Percentiles rank a stretch among this genome's conserved stretches.
Evolutionary conservation across 768 basidiomycete genomes (phyloP).

Genomic region (Phanerodontia chrysosporium): DNA sequence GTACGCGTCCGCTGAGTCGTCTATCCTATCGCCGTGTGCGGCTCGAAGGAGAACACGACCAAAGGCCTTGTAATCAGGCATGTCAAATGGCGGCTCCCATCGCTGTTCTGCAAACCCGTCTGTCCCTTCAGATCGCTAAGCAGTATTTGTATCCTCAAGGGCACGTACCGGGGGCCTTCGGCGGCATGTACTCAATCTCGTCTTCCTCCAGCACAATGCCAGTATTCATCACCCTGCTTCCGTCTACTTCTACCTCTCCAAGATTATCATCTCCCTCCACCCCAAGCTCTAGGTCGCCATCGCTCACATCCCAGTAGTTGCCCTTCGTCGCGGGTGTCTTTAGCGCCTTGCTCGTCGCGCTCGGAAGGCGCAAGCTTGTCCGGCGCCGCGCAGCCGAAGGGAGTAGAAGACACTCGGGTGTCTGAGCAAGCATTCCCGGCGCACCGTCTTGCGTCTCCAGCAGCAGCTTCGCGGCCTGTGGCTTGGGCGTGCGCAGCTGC

Average conservation of each 20-base stretch:
- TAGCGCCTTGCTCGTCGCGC: constrained; percentile 45
- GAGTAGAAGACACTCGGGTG: constrained; percentile 39
- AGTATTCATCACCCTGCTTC: constrained; percentile 19
- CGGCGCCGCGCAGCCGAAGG: constrained; percentile 57
- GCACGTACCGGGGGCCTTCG: constrained; percentile 43
- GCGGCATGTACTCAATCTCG: constrained; percentile 55
- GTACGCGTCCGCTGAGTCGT: constrained; percentile 28
- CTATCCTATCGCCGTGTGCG: constrained; percentile 31
- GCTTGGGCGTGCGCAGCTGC: constrained; percentile 28
- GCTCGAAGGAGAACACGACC: constrained; percentile 34
- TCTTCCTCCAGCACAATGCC: constrained; percentile 29
- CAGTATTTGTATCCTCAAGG: too few species aligned
- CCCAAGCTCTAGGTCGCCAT: constrained; percentile 38
- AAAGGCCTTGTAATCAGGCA: constrained; percentile 44
- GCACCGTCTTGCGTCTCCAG: constrained; percentile 24
- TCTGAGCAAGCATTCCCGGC: constrained; percentile 11
- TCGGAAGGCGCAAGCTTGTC: constrained; percentile 55
- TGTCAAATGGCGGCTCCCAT: constrained; percentile 44
- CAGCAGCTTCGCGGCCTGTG: constrained; percentile 28
- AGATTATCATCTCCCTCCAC: constrained; percentile 22
- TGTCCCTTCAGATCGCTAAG: too few species aligned
- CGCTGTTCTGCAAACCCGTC: constrained; percentile 30
- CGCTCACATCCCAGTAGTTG: constrained; percentile 75
- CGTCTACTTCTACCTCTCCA: neutral
- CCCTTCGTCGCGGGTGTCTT: constrained; percentile 66